Evolutionary conservation across 352 stramenopile species (phyloP), one percentile per base, ranked within the genome.

Genomic region (Globisporangium apiculatum): DNA sequence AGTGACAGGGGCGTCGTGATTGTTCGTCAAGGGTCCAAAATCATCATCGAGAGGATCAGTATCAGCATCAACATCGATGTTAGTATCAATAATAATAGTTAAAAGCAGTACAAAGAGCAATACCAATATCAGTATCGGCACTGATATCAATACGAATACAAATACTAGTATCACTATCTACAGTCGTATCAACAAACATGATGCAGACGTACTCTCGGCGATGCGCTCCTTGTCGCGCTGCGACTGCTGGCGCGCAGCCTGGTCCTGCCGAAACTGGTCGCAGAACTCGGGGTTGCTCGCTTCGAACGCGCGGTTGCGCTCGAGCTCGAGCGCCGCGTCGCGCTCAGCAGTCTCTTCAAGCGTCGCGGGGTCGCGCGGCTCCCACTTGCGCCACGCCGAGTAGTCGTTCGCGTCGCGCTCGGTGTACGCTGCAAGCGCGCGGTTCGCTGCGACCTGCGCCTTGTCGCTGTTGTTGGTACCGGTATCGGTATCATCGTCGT

Each of bases 381-480:
- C 74, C 81, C 83, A 94, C n/a, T 69, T 68, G 24, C 71, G 37
- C 83, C 83, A 94, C n/a, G 79, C 17, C 7, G 83, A 94, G 65
- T 91, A 94, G 68, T 91, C 80, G 60, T 91, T 93, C 31, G 77
- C 80, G 50, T 94, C 83, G 4, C 79, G 76, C 3, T 76, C 57
- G 55, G 90, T 91, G 62, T 89, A 91, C 31, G 81, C 78, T 5
- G 69, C 67, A 2, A 91, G 61, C 7, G 87, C 64, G 40, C 81
- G 83, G 50, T 84, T 91, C 3, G 71, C 75, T 65, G 58, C 52
- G 66, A 90, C 11, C 12, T 42, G 10, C 41, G 57, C 9, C 53
- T 50, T 15, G 68, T 69, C 37, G 55, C 67, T 43, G 36, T 3
- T 67, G 48, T 49, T 31, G 17, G 51, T 53, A n/a, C 66, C 53